These are phyloP conservation scores for Musa itinerans DNA, from an alignment of 176 grass and related monocot genomes.

Conservation along the genomic window DNA sequence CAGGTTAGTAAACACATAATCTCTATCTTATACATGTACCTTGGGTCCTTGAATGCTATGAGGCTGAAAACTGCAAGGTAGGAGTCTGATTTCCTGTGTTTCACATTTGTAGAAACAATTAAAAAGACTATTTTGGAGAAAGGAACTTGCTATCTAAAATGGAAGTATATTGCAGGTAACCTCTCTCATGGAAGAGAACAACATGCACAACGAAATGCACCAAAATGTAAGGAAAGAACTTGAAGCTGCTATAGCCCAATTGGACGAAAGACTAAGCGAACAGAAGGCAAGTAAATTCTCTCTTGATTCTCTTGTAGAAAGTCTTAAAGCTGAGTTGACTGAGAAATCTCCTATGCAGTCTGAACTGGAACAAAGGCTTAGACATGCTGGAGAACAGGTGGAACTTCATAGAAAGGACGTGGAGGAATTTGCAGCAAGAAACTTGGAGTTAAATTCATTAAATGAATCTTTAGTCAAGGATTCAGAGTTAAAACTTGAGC, in stretches of 20 bases:
- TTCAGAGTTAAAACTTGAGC: constrained; percentile 55
- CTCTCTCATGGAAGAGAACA: constrained; percentile 58
- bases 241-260: constrained; percentile 31
- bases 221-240: constrained; percentile 62
- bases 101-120: not conserved
- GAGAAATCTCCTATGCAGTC: constrained; percentile 63
- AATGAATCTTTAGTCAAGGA: constrained; percentile 71
- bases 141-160: not conserved
- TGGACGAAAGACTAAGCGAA: constrained; percentile 62
- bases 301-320: constrained; percentile 16
- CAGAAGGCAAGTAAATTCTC: constrained; percentile 12
- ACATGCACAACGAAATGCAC: constrained; percentile 46
- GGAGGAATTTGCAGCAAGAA: constrained; percentile 65
- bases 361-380: constrained; percentile 68
- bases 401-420: constrained; percentile 52
- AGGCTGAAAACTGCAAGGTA: not conserved
- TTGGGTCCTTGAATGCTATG: not conserved
- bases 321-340: constrained; percentile 12
- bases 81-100: not conserved
- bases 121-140: constrained; percentile 7
- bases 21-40: not conserved
- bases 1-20: not conserved
- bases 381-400: constrained; percentile 56
- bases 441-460: constrained; percentile 50
- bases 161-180: constrained; percentile 35